phyloP scores from a whole-genome alignment of 129 eudicot genomes.

The Lactuca sativa region DNA sequence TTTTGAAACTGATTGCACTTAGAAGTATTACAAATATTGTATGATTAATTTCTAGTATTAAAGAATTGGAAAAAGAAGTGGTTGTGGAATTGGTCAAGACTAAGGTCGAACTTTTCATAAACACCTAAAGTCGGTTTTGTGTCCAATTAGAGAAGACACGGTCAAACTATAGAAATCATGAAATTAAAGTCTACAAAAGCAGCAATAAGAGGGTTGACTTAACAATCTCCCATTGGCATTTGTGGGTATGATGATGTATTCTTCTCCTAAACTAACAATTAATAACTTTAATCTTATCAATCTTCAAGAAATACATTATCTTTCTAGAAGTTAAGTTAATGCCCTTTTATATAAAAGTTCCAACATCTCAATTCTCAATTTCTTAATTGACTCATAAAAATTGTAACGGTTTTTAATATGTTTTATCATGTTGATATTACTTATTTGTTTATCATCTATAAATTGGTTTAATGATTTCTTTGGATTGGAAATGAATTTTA shows the following conservation, averaged over 20 bases:
- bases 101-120: constrained; percentile 31
- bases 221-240: constrained; percentile 20
- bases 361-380: not conserved
- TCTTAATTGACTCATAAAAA: not conserved
- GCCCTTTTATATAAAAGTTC: not conserved
- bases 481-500: not conserved
- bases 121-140: constrained; percentile 19
- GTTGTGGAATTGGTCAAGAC: constrained; percentile 35
- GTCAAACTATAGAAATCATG: constrained; percentile 3
- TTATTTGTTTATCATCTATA: not conserved
- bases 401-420: not conserved
- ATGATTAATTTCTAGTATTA: not conserved
- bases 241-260: constrained; percentile 26
- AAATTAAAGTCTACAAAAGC: constrained; percentile 30
- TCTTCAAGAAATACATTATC: not conserved
- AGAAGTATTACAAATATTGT: not conserved
- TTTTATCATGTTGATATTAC: not conserved
- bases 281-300: too few relatives aligned
- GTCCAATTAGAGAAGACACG: constrained; percentile 23
- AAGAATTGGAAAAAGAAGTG: constrained; percentile 12
- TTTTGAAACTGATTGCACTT: too few relatives aligned
- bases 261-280: constrained; percentile 5
- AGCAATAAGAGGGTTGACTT: constrained; percentile 27
- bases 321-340: not conserved
- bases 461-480: not conserved